A percentile compares a stretch with the other conserved stretches of the same genome.
These are phyloP conservation scores for Scheffersomyces amazonensis DNA, from an alignment of 805 yeast species.

Conservation along the genomic window DNA sequence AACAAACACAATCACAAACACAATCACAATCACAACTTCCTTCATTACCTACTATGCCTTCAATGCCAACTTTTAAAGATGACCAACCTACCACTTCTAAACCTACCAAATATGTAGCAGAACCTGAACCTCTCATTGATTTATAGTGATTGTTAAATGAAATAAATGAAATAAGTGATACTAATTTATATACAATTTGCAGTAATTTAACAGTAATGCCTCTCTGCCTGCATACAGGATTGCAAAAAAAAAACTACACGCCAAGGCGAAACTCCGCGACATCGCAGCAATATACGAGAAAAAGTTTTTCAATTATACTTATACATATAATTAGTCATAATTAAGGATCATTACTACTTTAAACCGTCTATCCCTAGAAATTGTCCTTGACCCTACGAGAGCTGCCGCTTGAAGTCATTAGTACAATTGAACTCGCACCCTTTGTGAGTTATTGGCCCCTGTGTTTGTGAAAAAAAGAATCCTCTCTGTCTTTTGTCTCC, in stretches of 20 bases:
- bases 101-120: slow-evolving; percentile 13
- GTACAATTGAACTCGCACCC: slow-evolving; percentile 26
- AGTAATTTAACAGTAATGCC: too few species aligned
- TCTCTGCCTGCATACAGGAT: too few species aligned
- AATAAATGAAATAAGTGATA: too few species aligned
- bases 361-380: too few species aligned
- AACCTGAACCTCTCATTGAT: slow-evolving; percentile 43
- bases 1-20: neutral
- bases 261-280: too few species aligned
- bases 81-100: slow-evolving; percentile 1
- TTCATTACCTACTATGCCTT: slow-evolving; percentile 8
- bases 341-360: too few species aligned
- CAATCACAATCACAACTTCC: neutral
- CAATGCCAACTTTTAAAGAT: slow-evolving; percentile 4
- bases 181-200: too few species aligned
- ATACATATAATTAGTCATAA: too few species aligned
- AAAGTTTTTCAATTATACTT: too few species aligned
- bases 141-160: slow-evolving; percentile 21
- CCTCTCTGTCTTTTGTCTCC: neutral
- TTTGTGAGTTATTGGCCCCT: slow-evolving; percentile 20
- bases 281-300: too few species aligned
- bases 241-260: too few species aligned
- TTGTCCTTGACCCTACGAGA: slow-evolving; percentile 23
- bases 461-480: neutral
- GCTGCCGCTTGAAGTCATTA: slow-evolving; percentile 43